phyloP scores from a whole-genome alignment of 768 basidiomycete species.

The Phanerochaete carnosa region DNA sequence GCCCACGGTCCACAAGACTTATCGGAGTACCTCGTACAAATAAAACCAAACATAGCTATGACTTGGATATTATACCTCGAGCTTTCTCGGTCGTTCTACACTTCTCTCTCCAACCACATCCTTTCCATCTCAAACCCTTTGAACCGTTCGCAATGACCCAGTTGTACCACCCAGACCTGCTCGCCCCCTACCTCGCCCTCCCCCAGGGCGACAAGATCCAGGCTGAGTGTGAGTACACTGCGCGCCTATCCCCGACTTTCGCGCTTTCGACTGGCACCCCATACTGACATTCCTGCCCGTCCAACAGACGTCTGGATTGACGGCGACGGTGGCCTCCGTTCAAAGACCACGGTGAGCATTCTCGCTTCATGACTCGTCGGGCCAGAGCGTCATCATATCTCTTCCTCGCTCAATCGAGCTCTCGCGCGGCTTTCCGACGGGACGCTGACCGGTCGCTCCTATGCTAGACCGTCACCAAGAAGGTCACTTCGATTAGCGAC shows the following conservation, averaged over 20 bases:
- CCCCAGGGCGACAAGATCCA: conserved; percentile 90
- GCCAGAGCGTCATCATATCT: background rate
- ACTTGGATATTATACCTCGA: conserved; percentile 10
- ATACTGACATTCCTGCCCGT: conserved; percentile 17
- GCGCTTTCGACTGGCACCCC: conserved; percentile 3
- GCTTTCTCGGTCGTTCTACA: conserved; percentile 10
- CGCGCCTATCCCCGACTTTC: background rate
- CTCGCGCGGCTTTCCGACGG: conserved; percentile 8
- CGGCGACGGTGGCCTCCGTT: conserved; percentile 90
- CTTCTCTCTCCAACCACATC: conserved; percentile 10
- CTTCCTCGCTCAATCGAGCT: background rate
- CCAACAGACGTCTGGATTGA: conserved; percentile 92
- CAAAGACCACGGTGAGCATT: conserved; percentile 82
- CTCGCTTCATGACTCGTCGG: background rate
- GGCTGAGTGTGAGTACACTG: conserved; percentile 74
- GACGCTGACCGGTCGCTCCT: conserved; percentile 3
- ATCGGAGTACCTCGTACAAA: conserved; percentile 19
- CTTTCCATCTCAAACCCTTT: background rate
- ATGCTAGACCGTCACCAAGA: conserved; percentile 77
- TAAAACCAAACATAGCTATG: conserved; percentile 18
- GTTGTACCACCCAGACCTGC: conserved; percentile 78
- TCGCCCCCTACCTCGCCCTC: conserved; percentile 86
- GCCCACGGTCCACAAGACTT: conserved; percentile 1
- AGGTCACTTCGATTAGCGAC: conserved; percentile 82
- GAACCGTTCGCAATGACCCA: conserved; percentile 38